Base-by-base conservation (phyloP, 306 rosid genomes). In the Ormosia semicastrata region DNA sequence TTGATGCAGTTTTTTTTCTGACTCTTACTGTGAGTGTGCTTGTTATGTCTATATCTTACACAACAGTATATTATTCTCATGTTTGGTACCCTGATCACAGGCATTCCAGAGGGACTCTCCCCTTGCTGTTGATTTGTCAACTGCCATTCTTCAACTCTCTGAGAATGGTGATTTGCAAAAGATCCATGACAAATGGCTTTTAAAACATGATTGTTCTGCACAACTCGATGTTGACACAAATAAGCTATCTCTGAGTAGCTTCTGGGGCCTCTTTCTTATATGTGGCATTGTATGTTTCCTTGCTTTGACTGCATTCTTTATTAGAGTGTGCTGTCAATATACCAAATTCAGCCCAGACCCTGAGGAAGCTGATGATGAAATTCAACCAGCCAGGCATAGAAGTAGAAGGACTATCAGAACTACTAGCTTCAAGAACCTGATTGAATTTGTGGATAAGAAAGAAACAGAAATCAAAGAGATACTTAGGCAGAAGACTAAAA, bases 71-170 rank as follows among this genome's bases (percentile, higher is more conserved):
- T 73, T 34, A 33, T 49, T 71, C 75, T 77, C 37, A 60, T 43
- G 53, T 44, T 76, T 63, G 44, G 24, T 64, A 72, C 43, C 71
- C 36, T 62, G 83, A 77, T 86, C 67, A 63, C 89, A 95, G 99
- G 99, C 93, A 75, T 93, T 95, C 81, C 97, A 88, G 57, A 91
- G 97, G 89, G 99, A 95, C 86, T 95, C 99, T 77, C 98, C 98
- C 66, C 94, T 95, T 29, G 99, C 99, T 4, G 88, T 89, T 17
- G 99, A 93, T 82, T 59, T 95, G 77, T 95, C 99, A 54, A 95
- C 98, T 1, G 96, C 99, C 29, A 95, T 95, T 85, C 99, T 95
- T 66, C 98, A 95, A 86, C 98, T 95, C 66, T 95, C 98, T 0
- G 99, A 95, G 91, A 95, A 91, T 2, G 98, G 99, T 14, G 97